Evolutionary conservation across 306 rosid species (phyloP).

Genomic region (Rosa lucieae): DNA sequence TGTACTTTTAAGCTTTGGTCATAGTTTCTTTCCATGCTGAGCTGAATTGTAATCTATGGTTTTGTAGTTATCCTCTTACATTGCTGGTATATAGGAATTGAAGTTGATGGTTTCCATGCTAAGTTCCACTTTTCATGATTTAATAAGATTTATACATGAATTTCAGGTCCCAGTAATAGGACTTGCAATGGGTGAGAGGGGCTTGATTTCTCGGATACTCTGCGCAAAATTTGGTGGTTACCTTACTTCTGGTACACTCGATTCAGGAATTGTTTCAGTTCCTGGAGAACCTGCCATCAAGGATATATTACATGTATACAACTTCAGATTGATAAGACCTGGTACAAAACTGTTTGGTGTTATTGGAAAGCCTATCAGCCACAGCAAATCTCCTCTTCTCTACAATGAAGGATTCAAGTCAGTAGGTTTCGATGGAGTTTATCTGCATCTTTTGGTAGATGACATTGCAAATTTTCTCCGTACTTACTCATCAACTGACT

Average conservation of each 20-base stretch:
- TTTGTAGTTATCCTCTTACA: background rate
- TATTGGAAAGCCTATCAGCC: slow-evolving; percentile 87
- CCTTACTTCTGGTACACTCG: slow-evolving; percentile 80
- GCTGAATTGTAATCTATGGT: background rate
- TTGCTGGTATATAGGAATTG: background rate
- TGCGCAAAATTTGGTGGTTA: slow-evolving; percentile 90
- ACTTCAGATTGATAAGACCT: slow-evolving; percentile 63
- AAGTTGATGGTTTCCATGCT: background rate
- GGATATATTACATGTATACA: slow-evolving; percentile 70
- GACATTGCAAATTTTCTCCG: slow-evolving; percentile 66
- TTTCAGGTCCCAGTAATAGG: slow-evolving; percentile 86
- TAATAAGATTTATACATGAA: slow-evolving; percentile 24
- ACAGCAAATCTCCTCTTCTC: slow-evolving; percentile 82
- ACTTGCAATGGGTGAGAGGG: slow-evolving; percentile 91
- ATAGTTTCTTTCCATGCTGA: background rate
- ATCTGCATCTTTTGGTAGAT: slow-evolving; percentile 77
- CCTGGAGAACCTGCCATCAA: slow-evolving; percentile 87
- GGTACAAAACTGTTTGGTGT: slow-evolving; percentile 80
- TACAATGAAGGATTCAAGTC: slow-evolving; percentile 80
- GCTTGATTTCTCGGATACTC: slow-evolving; percentile 75
- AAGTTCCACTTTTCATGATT: background rate
- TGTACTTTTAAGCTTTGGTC: background rate
- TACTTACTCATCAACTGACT: slow-evolving; percentile 77
- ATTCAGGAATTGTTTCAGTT: slow-evolving; percentile 76
- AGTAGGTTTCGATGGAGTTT: slow-evolving; percentile 69